Conservation (phyloP, 225 moss, liverwort and hornwort genomes). For the Asterella californica region DNA sequence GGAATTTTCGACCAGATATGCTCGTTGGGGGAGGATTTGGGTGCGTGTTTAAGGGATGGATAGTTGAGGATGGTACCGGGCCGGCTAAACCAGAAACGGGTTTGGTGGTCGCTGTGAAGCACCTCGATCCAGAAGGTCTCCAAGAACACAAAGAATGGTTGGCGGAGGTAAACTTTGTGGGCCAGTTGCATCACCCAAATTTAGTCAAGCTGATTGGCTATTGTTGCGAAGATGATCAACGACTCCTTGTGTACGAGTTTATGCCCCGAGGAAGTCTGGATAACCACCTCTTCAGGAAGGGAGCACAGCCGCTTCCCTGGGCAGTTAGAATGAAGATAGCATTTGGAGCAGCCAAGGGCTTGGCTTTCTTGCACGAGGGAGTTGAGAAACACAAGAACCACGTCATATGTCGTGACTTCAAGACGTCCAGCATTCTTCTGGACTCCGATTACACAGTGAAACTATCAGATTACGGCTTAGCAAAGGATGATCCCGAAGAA, state of each 20-base stretch:
- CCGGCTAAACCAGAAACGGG: constrained; percentile 93
- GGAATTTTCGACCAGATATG: constrained; percentile 94
- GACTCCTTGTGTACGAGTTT: constrained; percentile 95
- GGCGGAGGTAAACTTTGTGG: constrained; percentile 99
- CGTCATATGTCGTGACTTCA: constrained; percentile 97
- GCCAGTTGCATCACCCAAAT: constrained; percentile 96
- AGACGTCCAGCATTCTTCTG: constrained; percentile 93
- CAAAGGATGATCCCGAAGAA: constrained; percentile 98
- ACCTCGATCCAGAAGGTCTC: constrained; percentile 92
- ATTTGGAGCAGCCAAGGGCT: constrained; percentile 92
- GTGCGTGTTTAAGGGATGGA: constrained; percentile 99
- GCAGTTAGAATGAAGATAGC: constrained; percentile 93
- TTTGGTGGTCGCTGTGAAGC: constrained; percentile 95
- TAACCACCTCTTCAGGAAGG: constrained; percentile 97
- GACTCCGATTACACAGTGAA: constrained; percentile 98
- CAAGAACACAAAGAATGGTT: constrained; percentile 99
- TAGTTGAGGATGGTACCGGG: constrained; percentile 96
- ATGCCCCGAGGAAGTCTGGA: constrained; percentile 98
- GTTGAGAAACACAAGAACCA: constrained; percentile 66
- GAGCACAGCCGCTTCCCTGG: constrained; percentile 82
- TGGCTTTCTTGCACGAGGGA: constrained; percentile 93
- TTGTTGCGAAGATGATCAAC: constrained; percentile 94
- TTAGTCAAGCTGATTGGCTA: constrained; percentile 97
- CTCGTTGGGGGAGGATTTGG: constrained; percentile 96
- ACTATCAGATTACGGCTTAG: constrained; percentile 92